These are phyloP conservation scores for Eucalyptus pumila DNA, from an alignment of 345 rosid species.

Conservation along the genomic window DNA sequence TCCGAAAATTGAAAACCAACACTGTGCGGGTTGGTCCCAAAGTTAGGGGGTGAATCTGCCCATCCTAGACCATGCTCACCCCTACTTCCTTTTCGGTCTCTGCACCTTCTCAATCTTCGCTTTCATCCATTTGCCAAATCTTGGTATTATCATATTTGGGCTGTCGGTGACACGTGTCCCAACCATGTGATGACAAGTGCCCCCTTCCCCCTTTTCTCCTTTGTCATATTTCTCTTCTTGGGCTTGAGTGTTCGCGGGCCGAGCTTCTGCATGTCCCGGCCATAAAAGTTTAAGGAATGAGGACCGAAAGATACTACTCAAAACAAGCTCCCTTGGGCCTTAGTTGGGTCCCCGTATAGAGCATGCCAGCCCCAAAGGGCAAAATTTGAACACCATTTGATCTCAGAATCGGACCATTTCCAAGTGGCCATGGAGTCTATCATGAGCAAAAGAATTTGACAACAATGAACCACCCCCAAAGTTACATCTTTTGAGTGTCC, in stretches of 20 bases:
- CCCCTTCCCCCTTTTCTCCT: neutral
- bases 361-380: neutral
- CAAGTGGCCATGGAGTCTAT: neutral
- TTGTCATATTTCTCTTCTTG: neutral
- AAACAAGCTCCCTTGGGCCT: neutral
- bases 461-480: neutral
- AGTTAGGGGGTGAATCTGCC: too few relatives aligned
- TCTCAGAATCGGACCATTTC: neutral
- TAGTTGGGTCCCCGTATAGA: too few relatives aligned
- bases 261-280: neutral
- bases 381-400: neutral
- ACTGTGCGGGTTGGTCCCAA: accelerated
- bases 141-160: neutral
- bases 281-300: neutral
- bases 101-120: neutral
- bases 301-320: neutral
- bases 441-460: neutral
- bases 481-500: neutral
- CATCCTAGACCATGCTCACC: accelerated
- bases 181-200: neutral
- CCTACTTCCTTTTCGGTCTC: neutral
- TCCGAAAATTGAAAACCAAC: accelerated
- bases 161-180: neutral
- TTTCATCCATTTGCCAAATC: neutral
- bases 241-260: neutral